Conservation (phyloP, 805 yeast species). For the Candida maris region DNA sequence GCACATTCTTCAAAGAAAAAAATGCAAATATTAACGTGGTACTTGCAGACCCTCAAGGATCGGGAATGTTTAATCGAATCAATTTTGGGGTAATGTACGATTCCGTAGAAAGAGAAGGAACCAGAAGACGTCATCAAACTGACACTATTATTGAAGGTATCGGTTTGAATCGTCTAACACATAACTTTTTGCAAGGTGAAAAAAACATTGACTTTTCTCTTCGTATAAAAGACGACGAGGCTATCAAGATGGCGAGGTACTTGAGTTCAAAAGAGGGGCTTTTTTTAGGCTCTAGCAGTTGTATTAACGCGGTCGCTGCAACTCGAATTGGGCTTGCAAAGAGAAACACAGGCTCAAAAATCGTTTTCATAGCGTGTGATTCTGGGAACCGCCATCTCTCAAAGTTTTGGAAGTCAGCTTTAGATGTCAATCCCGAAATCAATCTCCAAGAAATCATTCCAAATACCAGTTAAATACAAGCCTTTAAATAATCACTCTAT, state of each 20-base stretch:
- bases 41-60: constrained; percentile 94
- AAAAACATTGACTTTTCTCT: constrained; percentile 70
- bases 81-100: constrained; percentile 95
- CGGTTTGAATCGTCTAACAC: constrained; percentile 83
- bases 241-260: constrained; percentile 83
- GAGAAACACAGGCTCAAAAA: constrained; percentile 55
- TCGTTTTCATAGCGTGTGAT: constrained; percentile 88
- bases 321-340: constrained; percentile 45
- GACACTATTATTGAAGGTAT: constrained; percentile 94
- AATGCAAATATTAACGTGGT: constrained; percentile 45
- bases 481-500: constrained; percentile 17
- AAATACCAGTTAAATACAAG: not conserved
- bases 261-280: constrained; percentile 81
- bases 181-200: constrained; percentile 74
- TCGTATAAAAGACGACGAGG: constrained; percentile 75
- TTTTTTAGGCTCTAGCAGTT: constrained; percentile 91
- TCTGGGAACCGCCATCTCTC: constrained; percentile 87
- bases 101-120: constrained; percentile 83
- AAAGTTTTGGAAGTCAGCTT: constrained; percentile 84
- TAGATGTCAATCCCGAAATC: constrained; percentile 34
- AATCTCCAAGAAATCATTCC: constrained; percentile 36
- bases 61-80: constrained; percentile 82
- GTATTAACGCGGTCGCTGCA: constrained; percentile 91
- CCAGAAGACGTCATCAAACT: constrained; percentile 91
- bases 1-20: constrained; percentile 62